Percentiles rank a stretch among this genome's conserved stretches.
These are phyloP conservation scores for Psilocybe mexicana DNA, from an alignment of 1,284 basidiomycete genomes.

Conservation along the genomic window DNA sequence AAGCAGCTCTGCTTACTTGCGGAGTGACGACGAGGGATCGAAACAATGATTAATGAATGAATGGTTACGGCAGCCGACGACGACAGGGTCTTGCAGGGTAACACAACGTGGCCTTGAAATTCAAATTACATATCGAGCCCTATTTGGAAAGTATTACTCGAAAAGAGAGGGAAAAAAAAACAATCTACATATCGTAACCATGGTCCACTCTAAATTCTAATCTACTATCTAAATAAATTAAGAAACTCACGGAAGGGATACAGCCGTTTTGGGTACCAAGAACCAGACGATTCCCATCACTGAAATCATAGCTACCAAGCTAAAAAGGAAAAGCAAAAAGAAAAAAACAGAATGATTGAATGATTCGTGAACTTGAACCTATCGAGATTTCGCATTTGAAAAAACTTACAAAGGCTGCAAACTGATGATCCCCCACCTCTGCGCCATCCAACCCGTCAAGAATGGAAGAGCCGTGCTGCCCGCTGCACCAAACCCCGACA, in stretches of 20 bases:
- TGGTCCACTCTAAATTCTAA: background rate
- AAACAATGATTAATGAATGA: too few relatives aligned
- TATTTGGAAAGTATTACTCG: background rate
- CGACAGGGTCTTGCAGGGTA: background rate
- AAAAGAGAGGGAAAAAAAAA: background rate
- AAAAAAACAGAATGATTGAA: background rate
- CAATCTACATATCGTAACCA: background rate
- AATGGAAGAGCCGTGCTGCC: conserved; percentile 68
- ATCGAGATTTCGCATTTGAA: too few relatives aligned
- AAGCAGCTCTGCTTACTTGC: too few relatives aligned
- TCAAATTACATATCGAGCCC: background rate
- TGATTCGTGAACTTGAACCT: too few relatives aligned
- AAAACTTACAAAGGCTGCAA: conserved; percentile 45
- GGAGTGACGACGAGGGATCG: too few relatives aligned
- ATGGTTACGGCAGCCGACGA: too few relatives aligned
- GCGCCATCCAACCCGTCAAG: conserved; percentile 54
- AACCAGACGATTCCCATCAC: conserved; percentile 9
- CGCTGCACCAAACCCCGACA: conserved; percentile 61
- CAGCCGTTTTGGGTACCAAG: background rate
- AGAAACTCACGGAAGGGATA: too few relatives aligned
- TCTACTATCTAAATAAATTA: too few relatives aligned
- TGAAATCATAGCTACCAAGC: conserved; percentile 10
- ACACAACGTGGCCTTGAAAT: background rate
- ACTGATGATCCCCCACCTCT: conserved; percentile 52
- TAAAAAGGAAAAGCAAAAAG: background rate